Evolutionary conservation across 306 rosid genomes (phyloP), one percentile per base, ranked within the genome.

Genomic region (Vachellia pachyceras): DNA sequence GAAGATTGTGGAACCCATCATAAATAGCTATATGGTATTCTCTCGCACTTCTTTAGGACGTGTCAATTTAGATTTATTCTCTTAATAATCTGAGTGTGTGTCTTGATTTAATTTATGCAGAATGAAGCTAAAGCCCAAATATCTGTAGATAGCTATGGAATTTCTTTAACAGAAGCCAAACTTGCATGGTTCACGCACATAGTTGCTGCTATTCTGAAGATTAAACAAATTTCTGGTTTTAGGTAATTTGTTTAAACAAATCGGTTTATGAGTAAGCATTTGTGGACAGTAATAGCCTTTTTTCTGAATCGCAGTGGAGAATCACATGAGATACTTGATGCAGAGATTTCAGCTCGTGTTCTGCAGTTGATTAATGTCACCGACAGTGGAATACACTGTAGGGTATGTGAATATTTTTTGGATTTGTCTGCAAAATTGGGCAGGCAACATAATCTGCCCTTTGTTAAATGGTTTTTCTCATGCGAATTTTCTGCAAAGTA

Each of bases 181-280:
- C 89, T 86, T 72, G 83, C 89, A 72, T 86, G 87, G 89, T 83
- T 86, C 69, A 80, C 82, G 29, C 89, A 86, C 76, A 83, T 86
- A 17, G 89, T 77, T 77, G 86, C 89, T 65, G 85, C 89, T 49
- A 83, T 86, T 77, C 78, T 86, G 67, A 86, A 75, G 86, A 80
- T 81, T 72, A 86, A 80, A 29, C 83, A 86, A 73, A 58, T 73
- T 78, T 73, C 85, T 80, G 85, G 81, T n/a, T 77, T 78, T 73
- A 83, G 89, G 89, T 86, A 77, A 54, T 83, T 82, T n/a, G 49
- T 83, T 72, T 22, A 76, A 41, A 47, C 49, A 29, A 29, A 18
- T 37, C 14, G 45, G 36, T 11, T 11, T 67, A n/a, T n/a, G 49
- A 45, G 60, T 39, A 52, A 23, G 25, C 63, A 60, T 72, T 77